Conservation (phyloP, 805 yeast genomes). For the Scheffersomyces coipomensis region DNA sequence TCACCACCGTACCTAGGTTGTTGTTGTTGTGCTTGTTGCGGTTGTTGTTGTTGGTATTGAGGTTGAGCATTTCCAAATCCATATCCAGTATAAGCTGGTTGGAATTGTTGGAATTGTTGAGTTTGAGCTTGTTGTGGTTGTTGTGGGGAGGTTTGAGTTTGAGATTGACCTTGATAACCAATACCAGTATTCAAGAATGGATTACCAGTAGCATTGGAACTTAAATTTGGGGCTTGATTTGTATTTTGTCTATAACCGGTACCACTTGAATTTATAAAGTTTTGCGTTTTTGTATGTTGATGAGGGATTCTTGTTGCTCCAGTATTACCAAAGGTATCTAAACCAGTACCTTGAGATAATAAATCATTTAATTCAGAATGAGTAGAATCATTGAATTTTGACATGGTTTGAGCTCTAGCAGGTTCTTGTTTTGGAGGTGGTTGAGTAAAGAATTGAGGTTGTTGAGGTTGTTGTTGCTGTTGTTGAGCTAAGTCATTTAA, state of each 20-base stretch:
- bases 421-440: slow-evolving; percentile 20
- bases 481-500: slow-evolving; percentile 27
- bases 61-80: slow-evolving; percentile 83
- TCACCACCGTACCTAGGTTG: slow-evolving; percentile 28
- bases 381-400: slow-evolving; percentile 43
- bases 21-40: slow-evolving; percentile 34
- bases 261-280: slow-evolving; percentile 84
- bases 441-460: slow-evolving; percentile 19
- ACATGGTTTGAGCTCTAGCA: slow-evolving; percentile 18
- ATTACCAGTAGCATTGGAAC: slow-evolving; percentile 46
- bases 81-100: slow-evolving; percentile 84
- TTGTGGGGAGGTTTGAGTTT: slow-evolving; percentile 14
- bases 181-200: slow-evolving; percentile 68
- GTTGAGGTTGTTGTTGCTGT: slow-evolving; percentile 29
- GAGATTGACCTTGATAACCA: slow-evolving; percentile 25
- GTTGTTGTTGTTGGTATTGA: slow-evolving; percentile 31
- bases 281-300: slow-evolving; percentile 81
- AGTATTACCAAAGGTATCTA: slow-evolving; percentile 90
- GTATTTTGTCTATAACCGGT: slow-evolving; percentile 64
- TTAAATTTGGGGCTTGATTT: slow-evolving; percentile 28
- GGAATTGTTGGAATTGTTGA: slow-evolving; percentile 21
- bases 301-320: slow-evolving; percentile 87
- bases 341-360: slow-evolving; percentile 83
- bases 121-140: slow-evolving; percentile 20
- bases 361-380: slow-evolving; percentile 69